Evolutionary conservation across 805 yeast genomes (phyloP).

Genomic region (Wickerhamomyces bovis): DNA sequence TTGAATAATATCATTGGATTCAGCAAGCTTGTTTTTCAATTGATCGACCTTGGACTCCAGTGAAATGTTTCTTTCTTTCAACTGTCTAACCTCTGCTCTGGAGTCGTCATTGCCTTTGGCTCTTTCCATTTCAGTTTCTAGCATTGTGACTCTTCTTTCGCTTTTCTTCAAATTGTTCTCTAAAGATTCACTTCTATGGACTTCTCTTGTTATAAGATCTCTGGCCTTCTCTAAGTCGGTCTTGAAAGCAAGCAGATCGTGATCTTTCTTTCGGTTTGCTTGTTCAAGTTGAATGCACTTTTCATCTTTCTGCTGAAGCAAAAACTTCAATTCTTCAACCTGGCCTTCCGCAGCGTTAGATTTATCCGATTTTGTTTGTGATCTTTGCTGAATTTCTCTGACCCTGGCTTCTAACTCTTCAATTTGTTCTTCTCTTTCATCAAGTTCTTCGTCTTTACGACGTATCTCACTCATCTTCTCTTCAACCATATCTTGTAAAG

Average conservation of each 20-base stretch:
- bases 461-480: slow-evolving; percentile 16
- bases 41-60: slow-evolving; percentile 13
- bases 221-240: slow-evolving; percentile 4
- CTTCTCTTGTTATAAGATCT: slow-evolving; percentile 1
- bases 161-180: slow-evolving; percentile 3
- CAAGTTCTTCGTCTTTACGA: slow-evolving; percentile 17
- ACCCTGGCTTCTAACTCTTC: slow-evolving; percentile 13
- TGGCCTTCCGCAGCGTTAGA: slow-evolving; percentile 9
- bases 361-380: slow-evolving; percentile 6
- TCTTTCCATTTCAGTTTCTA: slow-evolving; percentile 9
- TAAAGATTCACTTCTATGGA: slow-evolving; percentile 2
- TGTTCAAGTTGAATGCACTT: slow-evolving; percentile 11
- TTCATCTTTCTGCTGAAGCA: slow-evolving; percentile 11
- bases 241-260: not conserved
- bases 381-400: slow-evolving; percentile 11
- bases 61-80: slow-evolving; percentile 8
- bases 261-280: slow-evolving; percentile 2
- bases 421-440: slow-evolving; percentile 13
- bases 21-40: slow-evolving; percentile 11
- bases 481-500: slow-evolving; percentile 7
- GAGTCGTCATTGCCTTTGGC: slow-evolving; percentile 7
- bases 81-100: slow-evolving; percentile 5
- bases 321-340: slow-evolving; percentile 9
- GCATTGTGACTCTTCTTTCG: slow-evolving; percentile 6
- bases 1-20: slow-evolving; percentile 17